These are phyloP conservation scores for Cercospora berteroae DNA, from an alignment of 2,329 filamentous ascomycete species.

Conservation along the genomic window DNA sequence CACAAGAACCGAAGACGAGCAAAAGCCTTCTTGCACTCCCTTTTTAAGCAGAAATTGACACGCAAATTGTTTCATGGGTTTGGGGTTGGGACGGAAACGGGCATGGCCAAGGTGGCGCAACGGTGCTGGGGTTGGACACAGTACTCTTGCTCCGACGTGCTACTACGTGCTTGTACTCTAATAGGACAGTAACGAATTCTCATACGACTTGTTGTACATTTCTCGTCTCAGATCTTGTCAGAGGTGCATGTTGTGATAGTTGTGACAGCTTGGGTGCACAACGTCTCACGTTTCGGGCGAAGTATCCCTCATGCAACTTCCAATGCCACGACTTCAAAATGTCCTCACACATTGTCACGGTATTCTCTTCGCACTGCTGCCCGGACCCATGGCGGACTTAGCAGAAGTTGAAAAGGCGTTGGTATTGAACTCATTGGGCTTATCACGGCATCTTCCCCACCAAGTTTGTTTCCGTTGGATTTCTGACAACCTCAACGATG, in stretches of 20 bases:
- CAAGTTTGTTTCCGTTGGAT: background rate
- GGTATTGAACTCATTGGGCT: background rate
- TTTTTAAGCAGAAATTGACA: background rate
- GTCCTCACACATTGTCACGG: background rate
- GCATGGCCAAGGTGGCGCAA: background rate
- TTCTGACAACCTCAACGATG: background rate
- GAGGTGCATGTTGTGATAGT: background rate
- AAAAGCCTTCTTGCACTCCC: background rate
- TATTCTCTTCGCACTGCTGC: background rate
- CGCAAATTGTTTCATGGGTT: background rate
- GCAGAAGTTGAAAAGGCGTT: background rate
- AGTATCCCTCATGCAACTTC: background rate
- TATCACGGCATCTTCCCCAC: background rate
- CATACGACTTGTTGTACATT: background rate
- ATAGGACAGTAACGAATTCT: constrained; percentile 2
- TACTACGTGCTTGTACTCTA: constrained; percentile 2
- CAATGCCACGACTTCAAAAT: background rate
- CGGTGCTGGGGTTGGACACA: constrained; percentile 1
- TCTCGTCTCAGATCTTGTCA: background rate
- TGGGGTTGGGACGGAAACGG: background rate
- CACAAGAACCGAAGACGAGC: background rate
- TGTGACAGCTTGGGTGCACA: background rate
- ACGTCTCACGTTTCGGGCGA: background rate
- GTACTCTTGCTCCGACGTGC: constrained; percentile 1
- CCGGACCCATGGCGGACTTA: background rate